Evolutionary conservation across 305 asterid genomes (phyloP), one percentile per base, ranked within the genome.

Genomic region (Fraxinus albicans): DNA sequence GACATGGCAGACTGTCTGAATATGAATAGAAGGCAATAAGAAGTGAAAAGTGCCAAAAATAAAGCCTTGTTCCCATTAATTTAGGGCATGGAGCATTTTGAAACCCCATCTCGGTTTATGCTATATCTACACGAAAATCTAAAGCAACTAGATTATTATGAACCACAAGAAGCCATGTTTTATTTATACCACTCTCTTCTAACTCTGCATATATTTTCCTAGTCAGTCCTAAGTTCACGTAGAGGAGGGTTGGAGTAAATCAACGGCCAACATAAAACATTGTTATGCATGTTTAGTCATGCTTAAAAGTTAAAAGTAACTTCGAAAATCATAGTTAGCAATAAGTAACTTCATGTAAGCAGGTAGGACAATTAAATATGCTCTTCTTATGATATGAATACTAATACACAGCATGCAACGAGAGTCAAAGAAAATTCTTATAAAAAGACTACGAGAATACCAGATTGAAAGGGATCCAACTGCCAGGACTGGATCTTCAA

Each of bases 381-480:
- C 63, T 53, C 63, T 53, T 60, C 23, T 19, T 19, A 60, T 0
- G 31, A 60, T 21, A 60, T 21, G 31, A 60, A 60, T 60, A 21
- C 27, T 60, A 60, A 60, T 60, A 19, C 29, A 21, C 10, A 19
- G 21, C 13, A 60, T n/a, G 63, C 31, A 60, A 60, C 29, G 3
- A 74, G 38, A 3, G 27, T 77, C 36, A 23, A 38, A 17, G 58
- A 73, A 4, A 69, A 31, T n/a, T n/a, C 10, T 4, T 12, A 4
- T 6, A 5, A 6, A 27, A 55, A 50, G 13, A 23, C 23, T 25
- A 50, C 19, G 25, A 10, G 7, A 73, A 17, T 91, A 95, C 99
- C 99, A 94, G 58, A 96, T 96, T 74, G 99, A 96, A 83, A 96
- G 98, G 67, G 98, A 94, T 79, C 99, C 98, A 42, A 96, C 97